Base-by-base conservation (phyloP, 768 basidiomycete species). In the Amanita rubescens region DNA sequence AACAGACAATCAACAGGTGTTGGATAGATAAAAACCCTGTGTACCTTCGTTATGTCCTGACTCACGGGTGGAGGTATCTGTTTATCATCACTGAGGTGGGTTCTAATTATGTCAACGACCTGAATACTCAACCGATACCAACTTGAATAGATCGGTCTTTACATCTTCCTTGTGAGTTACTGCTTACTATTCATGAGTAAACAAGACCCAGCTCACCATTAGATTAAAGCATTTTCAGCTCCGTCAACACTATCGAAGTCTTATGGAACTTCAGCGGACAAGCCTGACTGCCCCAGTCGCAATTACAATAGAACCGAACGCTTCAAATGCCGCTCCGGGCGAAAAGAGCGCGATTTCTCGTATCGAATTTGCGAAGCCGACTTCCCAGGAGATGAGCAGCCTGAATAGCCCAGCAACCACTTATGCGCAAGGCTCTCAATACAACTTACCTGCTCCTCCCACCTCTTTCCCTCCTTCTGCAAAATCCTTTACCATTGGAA, bases 41-140 rank as follows among this genome's bases (percentile, higher is more conserved):
- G 32, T 55, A 55, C 20, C 37, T 59, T 44, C 48, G 59, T 32
- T 58, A 58, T 37, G 54, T 46, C 7, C 45, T 59, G 12, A 59
- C 57, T 24, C 57, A 58, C 32, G 57, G 45, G 15, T 58, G 57
- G 57, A 53, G 59, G 19, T 58, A 51, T 24, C 15, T 58, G n/a
- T 59, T 59, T 47, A 57, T 59, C 41, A 8, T 55, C 24, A 30
- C 44, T 24, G 59, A 59, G 42, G 58, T 63, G n/a, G 73, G 65
- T 65, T 60, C 41, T 12, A 27, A 17, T 22, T 49, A 34, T n/a
- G 19, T n/a, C 19, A 22, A 35, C 14, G n/a, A 7, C 12, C 3
- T n/a, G 24, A 6, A 19, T 37, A 7, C 17, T 14, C 9, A 6
- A 20, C n/a, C 10, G n/a, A 30, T 17, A 25, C 3, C 25, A 10